Base-by-base conservation (phyloP, 2,329 filamentous ascomycete genomes). In the Boeremia lycopersici region DNA sequence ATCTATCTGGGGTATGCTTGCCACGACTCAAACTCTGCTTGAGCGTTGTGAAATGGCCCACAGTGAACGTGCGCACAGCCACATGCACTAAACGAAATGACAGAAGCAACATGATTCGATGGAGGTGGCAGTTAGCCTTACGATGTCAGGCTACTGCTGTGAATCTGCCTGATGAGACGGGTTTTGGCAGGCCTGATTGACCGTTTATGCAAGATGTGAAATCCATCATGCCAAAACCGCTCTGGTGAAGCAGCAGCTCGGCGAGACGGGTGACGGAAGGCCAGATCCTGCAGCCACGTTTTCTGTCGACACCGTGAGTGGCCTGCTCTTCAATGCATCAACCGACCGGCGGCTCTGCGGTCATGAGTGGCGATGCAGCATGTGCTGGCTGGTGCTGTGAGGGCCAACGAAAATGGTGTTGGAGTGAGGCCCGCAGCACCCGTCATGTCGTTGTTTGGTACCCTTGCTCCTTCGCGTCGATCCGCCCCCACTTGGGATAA, bases 31-130 rank as follows among this genome's bases (percentile, higher is more conserved):
- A 40, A 52, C 42, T 52, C 31, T 54, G 56, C 53, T 52, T 38
- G 38, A 59, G 55, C 40, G 50, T 50, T 56, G 48, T 48, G 48
- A 35, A 53, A 60, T 53, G 53, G 36, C 28, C 48, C 46, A 55
- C 39, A 44, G 60, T 52, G 52, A 59, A 60, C 60, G 62, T 58
- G 53, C 53, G 61, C 66, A 64, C 58, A 65, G 67, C 68, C 68
- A 68, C 65, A 49, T 64, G 60, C 68, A 64, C 68, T 71, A 66
- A 66, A 53, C 43, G 50, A 63, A 53, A 60, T 56, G 60, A 68
- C 56, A 47, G 53, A 54, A 53, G 38, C 35, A 39, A 45, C 47
- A 53, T 55, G 58, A 63, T 61, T 62, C 51, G 53, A 54, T 17
- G n/a, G 41, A 30, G 39, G 47, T 48, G 46, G 63, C 61, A 62